Percentiles rank a stretch among this genome's conserved stretches.
Evolutionary conservation across 495 filamentous ascomycete species (phyloP).

Genomic region (Penicillium flavigenum): DNA sequence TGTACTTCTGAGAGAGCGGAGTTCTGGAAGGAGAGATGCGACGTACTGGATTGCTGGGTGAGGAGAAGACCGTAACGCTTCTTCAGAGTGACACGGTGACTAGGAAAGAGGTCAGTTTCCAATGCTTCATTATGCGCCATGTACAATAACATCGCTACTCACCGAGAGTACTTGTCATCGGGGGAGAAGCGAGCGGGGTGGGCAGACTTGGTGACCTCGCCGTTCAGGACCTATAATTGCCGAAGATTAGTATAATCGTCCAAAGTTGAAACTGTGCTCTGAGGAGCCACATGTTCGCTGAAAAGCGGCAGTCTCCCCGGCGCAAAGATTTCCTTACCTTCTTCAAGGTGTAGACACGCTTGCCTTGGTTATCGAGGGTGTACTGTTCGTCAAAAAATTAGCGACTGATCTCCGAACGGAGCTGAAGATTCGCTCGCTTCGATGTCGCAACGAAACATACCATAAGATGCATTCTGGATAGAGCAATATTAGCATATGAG

Average conservation of each 20-base stretch:
- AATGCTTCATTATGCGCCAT: neutral
- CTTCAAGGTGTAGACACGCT: constrained; percentile 76
- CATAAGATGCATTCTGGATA: constrained; percentile 55
- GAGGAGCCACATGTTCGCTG: neutral
- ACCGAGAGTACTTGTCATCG: constrained; percentile 95
- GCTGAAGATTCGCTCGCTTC: constrained; percentile 5
- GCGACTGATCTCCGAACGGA: constrained; percentile 7
- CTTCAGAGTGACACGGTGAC: constrained; percentile 90
- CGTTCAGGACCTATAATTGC: constrained; percentile 43
- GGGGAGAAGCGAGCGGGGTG: constrained; percentile 97
- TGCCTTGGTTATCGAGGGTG: constrained; percentile 72
- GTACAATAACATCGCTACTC: constrained; percentile 19
- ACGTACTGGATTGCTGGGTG: constrained; percentile 68
- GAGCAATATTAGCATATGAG: constrained; percentile 20
- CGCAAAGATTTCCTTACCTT: constrained; percentile 27
- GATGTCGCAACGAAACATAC: constrained; percentile 27
- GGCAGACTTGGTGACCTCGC: constrained; percentile 87
- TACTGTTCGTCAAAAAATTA: constrained; percentile 50
- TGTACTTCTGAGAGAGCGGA: neutral
- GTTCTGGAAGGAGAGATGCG: neutral
- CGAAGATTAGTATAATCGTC: constrained; percentile 5
- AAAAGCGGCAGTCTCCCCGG: neutral
- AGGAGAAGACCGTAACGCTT: constrained; percentile 83
- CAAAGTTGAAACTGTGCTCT: constrained; percentile 30
- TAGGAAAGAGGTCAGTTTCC: constrained; percentile 28